Evolutionary conservation across 2,329 filamentous ascomycete genomes (phyloP).

Genomic region (Neofusicoccum umdonicola): DNA sequence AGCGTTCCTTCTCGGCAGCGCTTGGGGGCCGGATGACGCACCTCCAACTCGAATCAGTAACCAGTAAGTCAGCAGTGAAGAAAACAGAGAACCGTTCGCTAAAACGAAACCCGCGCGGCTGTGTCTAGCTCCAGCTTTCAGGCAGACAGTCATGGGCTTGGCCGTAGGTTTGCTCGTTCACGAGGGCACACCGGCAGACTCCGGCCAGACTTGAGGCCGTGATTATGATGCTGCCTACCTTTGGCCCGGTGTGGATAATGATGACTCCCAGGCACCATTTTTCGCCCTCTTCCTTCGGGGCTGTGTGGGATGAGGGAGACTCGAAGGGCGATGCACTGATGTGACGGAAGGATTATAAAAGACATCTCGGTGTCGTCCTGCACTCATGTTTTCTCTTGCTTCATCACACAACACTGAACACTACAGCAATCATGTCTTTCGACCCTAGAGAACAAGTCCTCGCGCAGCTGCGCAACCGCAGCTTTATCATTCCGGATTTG

Average conservation of each 20-base stretch:
- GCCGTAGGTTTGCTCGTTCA: neutral
- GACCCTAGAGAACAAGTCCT: constrained; percentile 6
- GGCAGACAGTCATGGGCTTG: neutral
- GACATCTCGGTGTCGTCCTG: neutral
- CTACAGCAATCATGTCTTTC: neutral
- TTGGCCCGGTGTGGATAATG: neutral
- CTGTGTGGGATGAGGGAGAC: neutral
- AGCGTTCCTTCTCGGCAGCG: neutral
- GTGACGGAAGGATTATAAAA: neutral
- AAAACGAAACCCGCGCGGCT: neutral
- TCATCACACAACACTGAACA: neutral
- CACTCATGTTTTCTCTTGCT: neutral
- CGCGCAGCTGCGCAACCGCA: neutral
- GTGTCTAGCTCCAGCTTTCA: neutral
- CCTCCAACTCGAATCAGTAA: neutral
- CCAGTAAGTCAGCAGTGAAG: neutral
- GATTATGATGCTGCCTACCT: neutral
- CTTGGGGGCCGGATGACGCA: neutral
- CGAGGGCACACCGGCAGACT: neutral
- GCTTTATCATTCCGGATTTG: constrained; percentile 1
- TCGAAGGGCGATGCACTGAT: too few relatives aligned
- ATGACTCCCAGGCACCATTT: neutral
- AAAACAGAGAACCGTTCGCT: neutral
- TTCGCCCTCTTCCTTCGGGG: constrained; percentile 1
- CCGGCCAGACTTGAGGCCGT: neutral